Evolutionary conservation across 1,139 yeast species (phyloP), one percentile per base, ranked within the genome.

Genomic region (Meyerozyma guilliermondii): DNA sequence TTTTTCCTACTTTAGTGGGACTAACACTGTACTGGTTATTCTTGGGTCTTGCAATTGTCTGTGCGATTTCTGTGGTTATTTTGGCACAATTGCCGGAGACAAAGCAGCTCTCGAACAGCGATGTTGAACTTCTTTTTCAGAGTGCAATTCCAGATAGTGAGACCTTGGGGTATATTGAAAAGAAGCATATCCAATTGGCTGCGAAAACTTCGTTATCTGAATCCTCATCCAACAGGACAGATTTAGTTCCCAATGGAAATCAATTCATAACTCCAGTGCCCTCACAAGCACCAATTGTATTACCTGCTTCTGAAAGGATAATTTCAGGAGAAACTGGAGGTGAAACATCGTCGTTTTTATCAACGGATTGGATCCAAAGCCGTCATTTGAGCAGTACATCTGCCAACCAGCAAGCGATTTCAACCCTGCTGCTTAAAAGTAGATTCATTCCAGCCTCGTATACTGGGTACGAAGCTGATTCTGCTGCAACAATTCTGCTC

Each of bases 1-100:
- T 66, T 1, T 59, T 76, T 1, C 85, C 86, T 0, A 40, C 63
- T 1, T 46, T 71, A 31, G 59, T 80, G 43, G 57, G 62, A 28
- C 34, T 50, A 9, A 48, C 74, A 9, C 68, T 68, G 35, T 66
- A 69, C 58, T 74, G 71, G 50, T 61, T 74, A 0, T 79, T 79
- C 51, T 48, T 75, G 4, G 46, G 70, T 1, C 62, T 78, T 43
- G 69, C 74, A 0, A 41, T 53, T 0, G 46, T 64, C 7, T 68
- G 80, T 28, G 34, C 68, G 2, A 20, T 53, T 5, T 68, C 75
- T 3, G 52, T 66, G 0, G 26, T 64, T 0, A 36, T 63, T 0
- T 47, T 65, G 5, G 39, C 65, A 35, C 50, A 46, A 33, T 68
- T 76, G 41, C 79, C 78, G 4, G 83, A 78, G 48, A 74, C 81